These are phyloP conservation scores for Pestalotiopsis sp. DNA, from an alignment of 2,329 filamentous ascomycete species.

Conservation along the genomic window DNA sequence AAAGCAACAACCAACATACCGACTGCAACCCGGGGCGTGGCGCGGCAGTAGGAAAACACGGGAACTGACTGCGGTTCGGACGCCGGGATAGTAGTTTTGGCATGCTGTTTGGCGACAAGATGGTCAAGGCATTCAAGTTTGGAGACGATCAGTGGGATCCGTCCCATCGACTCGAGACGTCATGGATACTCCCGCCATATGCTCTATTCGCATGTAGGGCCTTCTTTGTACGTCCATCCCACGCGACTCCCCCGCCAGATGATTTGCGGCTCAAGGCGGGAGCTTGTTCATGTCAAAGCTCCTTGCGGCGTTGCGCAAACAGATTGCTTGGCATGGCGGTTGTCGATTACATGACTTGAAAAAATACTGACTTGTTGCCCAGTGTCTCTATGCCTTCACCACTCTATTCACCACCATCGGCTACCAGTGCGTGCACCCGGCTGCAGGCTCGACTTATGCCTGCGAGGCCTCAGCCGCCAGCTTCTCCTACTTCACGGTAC, in stretches of 20 bases:
- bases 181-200: slow-evolving; percentile 75
- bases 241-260: background rate
- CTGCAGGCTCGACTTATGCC: slow-evolving; percentile 33
- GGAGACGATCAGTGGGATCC: slow-evolving; percentile 47
- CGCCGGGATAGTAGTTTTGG: background rate
- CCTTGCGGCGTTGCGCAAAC: too few species aligned
- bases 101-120: slow-evolving; percentile 2
- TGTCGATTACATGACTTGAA: too few species aligned
- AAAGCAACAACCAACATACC: background rate
- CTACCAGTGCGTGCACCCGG: slow-evolving; percentile 60
- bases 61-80: background rate
- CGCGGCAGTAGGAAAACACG: background rate
- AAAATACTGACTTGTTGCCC: background rate
- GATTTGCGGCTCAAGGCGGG: background rate
- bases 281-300: too few species aligned
- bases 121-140: slow-evolving; percentile 22
- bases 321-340: too few species aligned
- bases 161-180: slow-evolving; percentile 73
- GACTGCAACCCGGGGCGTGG: background rate
- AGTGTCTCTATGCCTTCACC: slow-evolving; percentile 67
- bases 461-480: slow-evolving; percentile 50
- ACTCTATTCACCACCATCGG: slow-evolving; percentile 71
- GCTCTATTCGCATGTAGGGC: slow-evolving; percentile 61
- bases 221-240: slow-evolving; percentile 46
- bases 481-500: slow-evolving; percentile 82